Evolutionary conservation across 148 eudicot species (phyloP), one percentile per base, ranked within the genome.

Genomic region (Rhododendron ferrugineum): DNA sequence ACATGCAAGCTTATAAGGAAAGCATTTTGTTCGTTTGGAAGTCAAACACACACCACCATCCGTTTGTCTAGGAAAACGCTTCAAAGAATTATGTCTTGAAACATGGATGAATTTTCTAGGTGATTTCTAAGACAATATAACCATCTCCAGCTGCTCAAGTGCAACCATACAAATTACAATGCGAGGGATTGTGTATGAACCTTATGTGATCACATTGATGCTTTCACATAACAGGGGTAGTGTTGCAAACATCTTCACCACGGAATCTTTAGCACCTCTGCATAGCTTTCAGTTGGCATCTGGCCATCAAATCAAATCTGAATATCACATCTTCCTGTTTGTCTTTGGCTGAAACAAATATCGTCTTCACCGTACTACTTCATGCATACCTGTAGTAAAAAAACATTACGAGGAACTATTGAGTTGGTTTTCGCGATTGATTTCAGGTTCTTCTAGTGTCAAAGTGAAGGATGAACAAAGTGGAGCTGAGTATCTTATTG

Each of bases 401-500:
- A 74, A 16, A 34, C 26, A 30, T 74, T 20, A 37, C 9, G 46
- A 74, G 37, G 40, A 70, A 30, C 75, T 37, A 16, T 74, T 74
- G 78, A 16, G 18, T 34, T 34, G 23, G 11, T 36, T 18, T 74
- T 36, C 6, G 1, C 7, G 82, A 46, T 78, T 56, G 58, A 86
- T 87, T 87, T 75, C 92, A 94, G 98, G 98, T 83, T 94, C 98
- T 50, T 85, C 93, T 2, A 91, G 91, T 90, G 92, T 94, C 90
- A 94, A 91, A 90, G 86, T 95, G 87, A 95, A 89, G 89, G 97
- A 93, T 58, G 89, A 68, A 34, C 86, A 85, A 68, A 70, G 93
- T 30, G 92, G 91, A 80, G 74, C 84, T 11, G 91, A 86, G 85
- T 91, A 85, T 85, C 46, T 89, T 32, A 90, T 94, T 81, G 91